Evolutionary conservation across 139 green algal species (phyloP), one percentile per base, ranked within the genome.

Genomic region (Eudorina sp.): DNA sequence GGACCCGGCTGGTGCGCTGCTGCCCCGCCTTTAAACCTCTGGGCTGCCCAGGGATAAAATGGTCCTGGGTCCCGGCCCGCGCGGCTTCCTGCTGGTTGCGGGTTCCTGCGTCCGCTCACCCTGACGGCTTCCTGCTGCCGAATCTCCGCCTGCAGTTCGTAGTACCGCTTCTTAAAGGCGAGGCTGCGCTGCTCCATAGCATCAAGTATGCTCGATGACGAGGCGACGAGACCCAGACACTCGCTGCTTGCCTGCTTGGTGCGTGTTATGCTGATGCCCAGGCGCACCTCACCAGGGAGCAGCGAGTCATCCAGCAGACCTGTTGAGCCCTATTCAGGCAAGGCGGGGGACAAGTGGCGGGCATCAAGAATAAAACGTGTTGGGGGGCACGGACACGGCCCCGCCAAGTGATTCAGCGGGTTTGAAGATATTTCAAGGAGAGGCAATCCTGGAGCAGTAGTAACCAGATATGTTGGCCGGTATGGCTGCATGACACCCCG

Each of bases 101-200:
- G n/a, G n/a, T n/a, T n/a, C n/a, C n/a, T n/a, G 41, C 41, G 4
- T 55, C 34, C 34, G 34, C 68, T 19, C 38, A 79, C 70, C 70
- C 23, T 40, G 3, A 41, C 40, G 2, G 51, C 58, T 21, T 29
- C n/a, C 25, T 58, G 55, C 9, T 43, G 55, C 58, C 43, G 55
- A 8, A 60, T 45, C 40, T 74, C 78, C 58, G 78, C 78, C 21
- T 86, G 60, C 58, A 77, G 38, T 3, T 48, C n/a, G 25, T 86
- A 86, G 18, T 66, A 86, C 18, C 16, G 41, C 29, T 36, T 31
- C 60, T 62, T 76, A 14, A 86, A 48, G 13, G 0, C 43, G 5
- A 31, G 58, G 27, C 14, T 18, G 4, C 4, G 34, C n/a, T 53
- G 27, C 41, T 76, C 60, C 38, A 86, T 45, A 4, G 60, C 60